Conservation (phyloP, 2,329 filamentous ascomycete genomes). For the Aspergillus quadrilineatus region DNA sequence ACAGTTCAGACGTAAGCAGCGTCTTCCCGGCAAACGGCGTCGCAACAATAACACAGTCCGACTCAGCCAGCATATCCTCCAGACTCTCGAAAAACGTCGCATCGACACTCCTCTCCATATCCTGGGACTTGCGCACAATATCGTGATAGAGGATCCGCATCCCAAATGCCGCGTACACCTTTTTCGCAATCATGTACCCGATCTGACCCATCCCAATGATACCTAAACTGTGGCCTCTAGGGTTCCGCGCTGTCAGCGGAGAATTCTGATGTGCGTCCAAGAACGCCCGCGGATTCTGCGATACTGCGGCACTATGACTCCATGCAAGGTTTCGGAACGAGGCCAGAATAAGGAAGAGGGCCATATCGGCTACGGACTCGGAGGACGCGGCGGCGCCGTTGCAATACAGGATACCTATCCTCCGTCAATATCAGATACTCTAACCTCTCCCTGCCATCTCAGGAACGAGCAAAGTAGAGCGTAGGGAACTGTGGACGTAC, state of each 20-base stretch:
- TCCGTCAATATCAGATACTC: too few relatives aligned
- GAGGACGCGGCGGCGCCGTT: slow-evolving; percentile 55
- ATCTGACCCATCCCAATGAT: slow-evolving; percentile 53
- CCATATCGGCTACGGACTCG: slow-evolving; percentile 54
- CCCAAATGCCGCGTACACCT: slow-evolving; percentile 41
- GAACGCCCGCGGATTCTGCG: slow-evolving; percentile 6
- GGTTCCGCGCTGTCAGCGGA: slow-evolving; percentile 41
- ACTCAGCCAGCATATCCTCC: slow-evolving; percentile 40
- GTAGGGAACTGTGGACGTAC: slow-evolving; percentile 35
- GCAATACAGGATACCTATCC: slow-evolving; percentile 52
- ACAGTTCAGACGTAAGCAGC: slow-evolving; percentile 43
- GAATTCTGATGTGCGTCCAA: too few relatives aligned
- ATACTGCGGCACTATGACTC: slow-evolving; percentile 35
- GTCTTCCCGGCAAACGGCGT: slow-evolving; percentile 47
- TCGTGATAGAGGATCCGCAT: slow-evolving; percentile 47
- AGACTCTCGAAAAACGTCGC: slow-evolving; percentile 23
- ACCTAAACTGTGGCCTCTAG: slow-evolving; percentile 46
- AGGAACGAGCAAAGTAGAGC: not conserved
- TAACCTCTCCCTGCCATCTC: slow-evolving; percentile 8
- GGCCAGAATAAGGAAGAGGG: slow-evolving; percentile 50
- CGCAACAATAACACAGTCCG: slow-evolving; percentile 52
- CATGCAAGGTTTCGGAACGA: slow-evolving; percentile 49
- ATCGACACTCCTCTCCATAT: slow-evolving; percentile 39
- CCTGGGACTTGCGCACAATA: slow-evolving; percentile 42
- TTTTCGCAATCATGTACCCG: slow-evolving; percentile 35